These are phyloP conservation scores for Cladosporium sp. DNA, from an alignment of 2,329 filamentous ascomycete genomes.

Conservation along the genomic window DNA sequence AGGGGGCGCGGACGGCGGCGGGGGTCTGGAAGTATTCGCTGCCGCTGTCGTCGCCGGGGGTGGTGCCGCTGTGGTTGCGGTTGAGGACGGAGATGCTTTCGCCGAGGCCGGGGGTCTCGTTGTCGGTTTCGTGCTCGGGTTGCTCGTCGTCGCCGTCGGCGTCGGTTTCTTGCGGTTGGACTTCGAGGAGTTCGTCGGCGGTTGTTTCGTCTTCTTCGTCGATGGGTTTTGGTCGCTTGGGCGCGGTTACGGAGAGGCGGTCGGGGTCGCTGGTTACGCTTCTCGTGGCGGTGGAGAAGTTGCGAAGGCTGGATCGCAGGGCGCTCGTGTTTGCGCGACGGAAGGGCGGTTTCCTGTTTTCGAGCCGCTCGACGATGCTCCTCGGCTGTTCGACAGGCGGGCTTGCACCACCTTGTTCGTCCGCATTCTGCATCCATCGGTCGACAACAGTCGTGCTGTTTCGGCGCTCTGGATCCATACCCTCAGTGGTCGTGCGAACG, in stretches of 20 bases:
- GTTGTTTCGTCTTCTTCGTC: conserved; percentile 42
- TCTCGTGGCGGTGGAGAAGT: conserved; percentile 46
- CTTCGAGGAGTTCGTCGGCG: conserved; percentile 33
- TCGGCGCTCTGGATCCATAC: conserved; percentile 49
- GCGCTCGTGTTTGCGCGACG: conserved; percentile 44
- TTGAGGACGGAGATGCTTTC: conserved; percentile 30
- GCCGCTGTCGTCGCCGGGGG: conserved; percentile 23
- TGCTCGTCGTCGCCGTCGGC: conserved; percentile 81
- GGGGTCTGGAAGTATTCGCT: conserved; percentile 41
- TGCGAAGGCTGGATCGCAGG: conserved; percentile 29
- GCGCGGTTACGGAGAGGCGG: conserved; percentile 29
- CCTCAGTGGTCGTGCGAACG: conserved; percentile 47
- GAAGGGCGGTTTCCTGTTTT: conserved; percentile 48
- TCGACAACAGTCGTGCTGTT: conserved; percentile 77
- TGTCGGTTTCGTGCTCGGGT: conserved; percentile 65
- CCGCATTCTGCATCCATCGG: conserved; percentile 77
- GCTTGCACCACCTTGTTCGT: conserved; percentile 47
- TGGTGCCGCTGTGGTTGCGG: conserved; percentile 16
- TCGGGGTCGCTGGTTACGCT: conserved; percentile 55
- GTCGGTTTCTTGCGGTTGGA: conserved; percentile 60
- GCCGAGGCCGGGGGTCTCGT: conserved; percentile 32
- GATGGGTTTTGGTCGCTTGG: conserved; percentile 35
- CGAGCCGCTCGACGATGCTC: conserved; percentile 52
- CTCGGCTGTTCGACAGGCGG: conserved; percentile 57
- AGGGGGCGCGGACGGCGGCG: conserved; percentile 24